Evolutionary conservation across 2,329 filamentous ascomycete genomes (phyloP).

Genomic region (Paecilomyces niveus): DNA sequence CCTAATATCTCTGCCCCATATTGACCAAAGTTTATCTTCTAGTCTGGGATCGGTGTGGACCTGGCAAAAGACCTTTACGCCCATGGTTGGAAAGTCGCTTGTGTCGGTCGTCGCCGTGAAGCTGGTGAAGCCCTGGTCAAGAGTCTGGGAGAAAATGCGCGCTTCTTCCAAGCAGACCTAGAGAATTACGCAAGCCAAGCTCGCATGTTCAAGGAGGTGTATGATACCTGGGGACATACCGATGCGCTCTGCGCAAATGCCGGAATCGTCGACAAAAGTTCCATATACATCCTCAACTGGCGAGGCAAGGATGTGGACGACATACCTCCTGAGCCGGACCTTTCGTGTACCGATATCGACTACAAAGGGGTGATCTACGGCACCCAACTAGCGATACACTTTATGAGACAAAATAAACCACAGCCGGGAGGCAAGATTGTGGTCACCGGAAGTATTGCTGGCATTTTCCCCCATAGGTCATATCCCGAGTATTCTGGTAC

Average conservation of each 20-base stretch:
- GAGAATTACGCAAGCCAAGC: slow-evolving; percentile 41
- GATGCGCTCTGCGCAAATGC: slow-evolving; percentile 47
- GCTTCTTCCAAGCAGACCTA: slow-evolving; percentile 42
- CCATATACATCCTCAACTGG: slow-evolving; percentile 38
- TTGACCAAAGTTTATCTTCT: neutral
- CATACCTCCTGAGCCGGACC: slow-evolving; percentile 40
- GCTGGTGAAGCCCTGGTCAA: slow-evolving; percentile 28
- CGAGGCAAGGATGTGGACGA: slow-evolving; percentile 19
- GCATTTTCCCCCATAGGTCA: slow-evolving; percentile 36
- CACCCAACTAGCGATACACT: slow-evolving; percentile 44
- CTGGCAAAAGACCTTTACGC: slow-evolving; percentile 30
- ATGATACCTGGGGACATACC: slow-evolving; percentile 38
- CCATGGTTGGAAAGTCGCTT: slow-evolving; percentile 26
- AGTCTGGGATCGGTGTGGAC: slow-evolving; percentile 13
- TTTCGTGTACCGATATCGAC: slow-evolving; percentile 42
- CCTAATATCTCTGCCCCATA: neutral
- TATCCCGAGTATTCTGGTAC: slow-evolving; percentile 47
- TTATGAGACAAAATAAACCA: slow-evolving; percentile 44
- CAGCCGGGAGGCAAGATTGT: slow-evolving; percentile 39
- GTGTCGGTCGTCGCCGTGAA: slow-evolving; percentile 31
- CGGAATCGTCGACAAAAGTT: slow-evolving; percentile 42
- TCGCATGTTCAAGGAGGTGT: slow-evolving; percentile 36
- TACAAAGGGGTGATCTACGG: slow-evolving; percentile 48
- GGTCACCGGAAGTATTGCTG: slow-evolving; percentile 38
- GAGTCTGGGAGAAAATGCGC: slow-evolving; percentile 23